Evolutionary conservation across 345 rosid genomes (phyloP), one percentile per base, ranked within the genome.

Genomic region (Boechera retrofracta): DNA sequence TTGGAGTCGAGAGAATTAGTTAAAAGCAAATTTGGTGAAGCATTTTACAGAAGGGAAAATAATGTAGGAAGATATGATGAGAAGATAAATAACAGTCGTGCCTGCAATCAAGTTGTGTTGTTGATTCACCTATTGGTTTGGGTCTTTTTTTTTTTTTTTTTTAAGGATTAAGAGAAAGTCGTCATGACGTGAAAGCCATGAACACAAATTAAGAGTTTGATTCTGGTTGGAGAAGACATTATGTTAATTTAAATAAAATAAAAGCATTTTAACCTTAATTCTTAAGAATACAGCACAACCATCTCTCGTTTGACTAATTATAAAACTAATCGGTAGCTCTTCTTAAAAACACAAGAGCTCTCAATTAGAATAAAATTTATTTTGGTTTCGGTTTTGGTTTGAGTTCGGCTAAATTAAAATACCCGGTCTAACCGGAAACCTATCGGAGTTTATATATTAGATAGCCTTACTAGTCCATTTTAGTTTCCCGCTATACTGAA

Each of bases 181-280:
- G 63, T 72, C 48, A 51, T 59, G 73, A 66, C 81, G 81, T 78
- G 77, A 72, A 67, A 51, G 69, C 58, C 81, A 78, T 78, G 54
- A 78, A 59, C 81, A 41, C 12, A 10, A 31, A 11, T 21, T 21
- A 21, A 70, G 61, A 48, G 67, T 64, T 29, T 18, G 74, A 49
- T 65, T 59, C 44, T 15, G 62, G 55, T 77, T 53, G 65, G 57
- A 58, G 12, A 24, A 6, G 36, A 15, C 3, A n/a, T 10, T 15
- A 31, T 11, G 60, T 28, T 2, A 9, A 9, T 5, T 3, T 6
- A 2, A 28, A 32, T 31, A 44, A 64, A 54, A 48, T 12, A 35
- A 24, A 31, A 55, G 12, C 28, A 35, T 41, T 41, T 41, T 53
- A 18, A 26, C 45, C 3, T 32, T 41, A 28, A 53, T 41, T 33